Evolutionary conservation across 306 rosid species (phyloP).

Genomic region (Vigna angularis): DNA sequence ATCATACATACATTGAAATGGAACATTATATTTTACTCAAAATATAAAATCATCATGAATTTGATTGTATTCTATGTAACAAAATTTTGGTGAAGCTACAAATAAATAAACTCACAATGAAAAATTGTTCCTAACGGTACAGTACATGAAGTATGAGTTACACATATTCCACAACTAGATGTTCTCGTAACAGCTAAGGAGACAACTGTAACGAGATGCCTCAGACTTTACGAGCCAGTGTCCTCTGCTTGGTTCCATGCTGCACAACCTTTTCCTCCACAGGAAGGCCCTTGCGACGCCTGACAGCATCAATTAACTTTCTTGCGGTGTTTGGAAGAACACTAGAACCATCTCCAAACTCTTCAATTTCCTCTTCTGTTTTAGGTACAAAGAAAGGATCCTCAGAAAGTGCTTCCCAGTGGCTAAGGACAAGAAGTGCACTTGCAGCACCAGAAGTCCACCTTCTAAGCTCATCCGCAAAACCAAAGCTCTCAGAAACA

Average conservation of each 20-base stretch:
- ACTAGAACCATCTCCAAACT: conserved; percentile 94
- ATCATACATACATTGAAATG: not conserved
- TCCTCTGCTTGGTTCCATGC: conserved; percentile 93
- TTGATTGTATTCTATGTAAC: conserved; percentile 30
- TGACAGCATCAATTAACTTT: conserved; percentile 76
- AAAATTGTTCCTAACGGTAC: conserved; percentile 41
- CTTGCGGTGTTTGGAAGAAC: conserved; percentile 94
- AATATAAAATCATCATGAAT: conserved; percentile 18
- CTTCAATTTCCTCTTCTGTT: conserved; percentile 91
- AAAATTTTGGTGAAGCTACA: conserved; percentile 38
- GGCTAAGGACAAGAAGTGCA: conserved; percentile 89
- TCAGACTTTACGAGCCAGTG: conserved; percentile 88
- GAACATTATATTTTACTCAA: conserved; percentile 5
- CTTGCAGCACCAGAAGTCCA: conserved; percentile 89
- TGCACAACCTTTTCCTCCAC: conserved; percentile 95
- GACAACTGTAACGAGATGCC: conserved; percentile 21
- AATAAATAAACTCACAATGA: conserved; percentile 17
- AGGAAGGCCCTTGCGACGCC: conserved; percentile 85
- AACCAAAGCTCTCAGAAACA: conserved; percentile 91
- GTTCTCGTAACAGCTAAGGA: conserved; percentile 37
- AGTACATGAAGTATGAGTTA: conserved; percentile 32
- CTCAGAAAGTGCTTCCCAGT: conserved; percentile 87
- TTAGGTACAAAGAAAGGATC: conserved; percentile 96
- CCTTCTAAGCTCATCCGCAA: conserved; percentile 86
- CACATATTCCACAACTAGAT: conserved; percentile 33